A percentile compares a stretch with the other conserved stretches of the same genome.
Evolutionary conservation across 306 rosid species (phyloP).

Genomic region (Acacia melanoxylon): DNA sequence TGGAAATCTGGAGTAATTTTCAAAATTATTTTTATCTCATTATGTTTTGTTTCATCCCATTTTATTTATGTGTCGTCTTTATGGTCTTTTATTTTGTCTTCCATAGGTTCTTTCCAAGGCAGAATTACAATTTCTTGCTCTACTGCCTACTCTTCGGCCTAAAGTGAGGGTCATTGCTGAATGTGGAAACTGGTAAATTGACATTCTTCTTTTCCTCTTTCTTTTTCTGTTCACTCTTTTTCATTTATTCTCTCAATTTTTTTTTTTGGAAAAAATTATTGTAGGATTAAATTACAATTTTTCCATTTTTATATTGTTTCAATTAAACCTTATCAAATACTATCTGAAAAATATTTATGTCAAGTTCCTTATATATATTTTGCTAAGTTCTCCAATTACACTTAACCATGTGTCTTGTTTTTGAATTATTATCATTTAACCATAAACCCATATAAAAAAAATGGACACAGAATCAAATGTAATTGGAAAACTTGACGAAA

Average conservation of each 20-base stretch:
- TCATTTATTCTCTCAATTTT: neutral
- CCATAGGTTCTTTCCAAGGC: constrained; percentile 86
- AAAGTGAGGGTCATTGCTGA: constrained; percentile 94
- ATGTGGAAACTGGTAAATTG: constrained; percentile 82
- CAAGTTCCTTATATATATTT: no score
- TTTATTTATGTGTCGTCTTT: neutral
- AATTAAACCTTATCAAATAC: neutral
- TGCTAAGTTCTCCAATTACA: no score
- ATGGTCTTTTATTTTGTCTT: constrained; percentile 14
- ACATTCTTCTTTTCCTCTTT: neutral
- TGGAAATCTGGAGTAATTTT: neutral
- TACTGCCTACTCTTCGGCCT: constrained; percentile 81
- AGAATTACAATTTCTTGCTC: constrained; percentile 87
- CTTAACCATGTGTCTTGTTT: no score
- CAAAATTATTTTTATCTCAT: neutral
- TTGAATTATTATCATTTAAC: no score
- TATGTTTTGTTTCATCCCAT: neutral
- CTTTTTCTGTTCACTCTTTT: neutral
- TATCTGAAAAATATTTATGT: no score
- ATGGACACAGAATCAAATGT: no score
- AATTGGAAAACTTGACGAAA: rapidly evolving
- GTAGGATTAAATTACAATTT: neutral
- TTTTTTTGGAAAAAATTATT: neutral
- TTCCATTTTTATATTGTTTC: neutral
- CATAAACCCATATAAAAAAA: no score